Evolutionary conservation across 805 yeast genomes (phyloP).

Genomic region (Pichia rugopelliculosa): DNA sequence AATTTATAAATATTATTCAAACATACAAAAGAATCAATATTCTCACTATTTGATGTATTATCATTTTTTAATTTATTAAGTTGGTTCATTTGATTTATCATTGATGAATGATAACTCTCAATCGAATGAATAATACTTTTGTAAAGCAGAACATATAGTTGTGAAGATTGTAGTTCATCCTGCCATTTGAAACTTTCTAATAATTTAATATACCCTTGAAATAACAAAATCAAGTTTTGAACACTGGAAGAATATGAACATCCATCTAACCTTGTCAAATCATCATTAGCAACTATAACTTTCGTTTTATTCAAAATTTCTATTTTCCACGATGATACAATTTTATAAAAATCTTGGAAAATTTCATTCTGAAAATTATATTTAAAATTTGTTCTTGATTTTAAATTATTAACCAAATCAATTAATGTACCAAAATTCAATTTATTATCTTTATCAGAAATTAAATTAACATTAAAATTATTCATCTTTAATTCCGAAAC

Average conservation of each 20-base stretch:
- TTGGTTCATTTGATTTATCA: constrained; percentile 13
- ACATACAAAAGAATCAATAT: constrained; percentile 23
- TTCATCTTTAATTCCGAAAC: constrained; percentile 8
- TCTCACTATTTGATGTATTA: constrained; percentile 5
- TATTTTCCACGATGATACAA: constrained; percentile 21
- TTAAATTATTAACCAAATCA: constrained; percentile 14
- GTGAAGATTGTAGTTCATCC: constrained; percentile 54
- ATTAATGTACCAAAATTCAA: constrained; percentile 12
- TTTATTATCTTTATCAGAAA: constrained; percentile 5
- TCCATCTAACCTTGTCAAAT: constrained; percentile 35
- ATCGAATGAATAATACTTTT: constrained; percentile 58
- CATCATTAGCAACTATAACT: constrained; percentile 52
- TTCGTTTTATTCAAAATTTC: constrained; percentile 28
- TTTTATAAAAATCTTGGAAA: constrained; percentile 17
- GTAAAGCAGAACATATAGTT: constrained; percentile 51
- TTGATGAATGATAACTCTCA: constrained; percentile 39
- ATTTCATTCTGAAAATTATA: constrained; percentile 22
- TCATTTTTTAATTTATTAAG: not conserved
- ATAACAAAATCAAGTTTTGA: constrained; percentile 22
- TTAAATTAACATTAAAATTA: constrained; percentile 3
- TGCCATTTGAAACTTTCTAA: constrained; percentile 60
- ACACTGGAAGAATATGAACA: constrained; percentile 25
- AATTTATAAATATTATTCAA: constrained; percentile 24
- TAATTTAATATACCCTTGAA: constrained; percentile 36
- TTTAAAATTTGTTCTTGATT: constrained; percentile 15